phyloP scores from a whole-genome alignment of 2,329 filamentous ascomycete genomes.

The Sclerotinia glacialis region DNA sequence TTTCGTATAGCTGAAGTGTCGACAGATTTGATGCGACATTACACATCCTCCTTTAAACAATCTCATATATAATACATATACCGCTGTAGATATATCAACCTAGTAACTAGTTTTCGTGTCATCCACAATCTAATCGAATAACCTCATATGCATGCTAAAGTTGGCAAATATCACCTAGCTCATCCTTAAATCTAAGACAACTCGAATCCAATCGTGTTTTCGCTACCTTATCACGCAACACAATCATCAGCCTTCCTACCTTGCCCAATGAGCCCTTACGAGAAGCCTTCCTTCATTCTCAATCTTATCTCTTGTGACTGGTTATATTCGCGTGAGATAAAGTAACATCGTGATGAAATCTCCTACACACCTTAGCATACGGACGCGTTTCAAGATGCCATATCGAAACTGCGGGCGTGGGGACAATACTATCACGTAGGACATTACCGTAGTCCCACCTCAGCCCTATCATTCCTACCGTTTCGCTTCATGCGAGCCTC shows the following conservation, averaged over 20 bases:
- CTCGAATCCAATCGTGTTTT: background rate
- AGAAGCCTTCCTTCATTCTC: background rate
- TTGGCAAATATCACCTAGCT: background rate
- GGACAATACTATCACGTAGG: background rate
- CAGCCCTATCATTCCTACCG: background rate
- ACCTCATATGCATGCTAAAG: background rate
- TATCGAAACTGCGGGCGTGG: background rate
- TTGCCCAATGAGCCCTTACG: slow-evolving; percentile 7
- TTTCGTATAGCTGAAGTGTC: background rate
- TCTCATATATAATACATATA: background rate
- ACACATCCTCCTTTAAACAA: background rate
- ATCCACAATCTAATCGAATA: background rate
- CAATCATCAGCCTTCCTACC: background rate
- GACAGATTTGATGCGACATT: background rate
- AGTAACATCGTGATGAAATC: background rate
- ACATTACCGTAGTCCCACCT: background rate
- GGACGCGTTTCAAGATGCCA: background rate
- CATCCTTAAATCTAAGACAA: background rate
- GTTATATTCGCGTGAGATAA: background rate
- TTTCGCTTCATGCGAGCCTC: background rate
- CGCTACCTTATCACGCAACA: slow-evolving; percentile 9
- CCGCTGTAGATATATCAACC: background rate
- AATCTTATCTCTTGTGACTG: background rate
- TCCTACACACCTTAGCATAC: background rate
- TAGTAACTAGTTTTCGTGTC: background rate